Conservation (phyloP, 2,329 filamentous ascomycete genomes). For the Hymenotorrendiella dingleyae region DNA sequence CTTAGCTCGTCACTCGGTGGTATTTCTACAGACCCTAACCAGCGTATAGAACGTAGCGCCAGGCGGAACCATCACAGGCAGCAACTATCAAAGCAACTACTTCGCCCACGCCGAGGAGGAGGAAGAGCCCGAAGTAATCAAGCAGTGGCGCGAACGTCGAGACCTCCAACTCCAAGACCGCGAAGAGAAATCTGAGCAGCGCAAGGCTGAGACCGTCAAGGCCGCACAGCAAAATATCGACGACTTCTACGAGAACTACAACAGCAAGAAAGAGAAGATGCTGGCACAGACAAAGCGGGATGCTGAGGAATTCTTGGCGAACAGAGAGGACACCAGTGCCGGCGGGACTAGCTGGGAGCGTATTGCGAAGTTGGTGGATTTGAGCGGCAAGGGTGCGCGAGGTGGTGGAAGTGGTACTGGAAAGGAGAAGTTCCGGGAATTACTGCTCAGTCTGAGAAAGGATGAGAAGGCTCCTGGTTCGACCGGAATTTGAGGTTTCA, state of each 20-base stretch:
- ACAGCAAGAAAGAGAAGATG: conserved; percentile 93
- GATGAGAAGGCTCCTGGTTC: conserved; percentile 78
- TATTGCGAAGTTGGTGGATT: conserved; percentile 93
- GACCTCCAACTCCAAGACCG: conserved; percentile 78
- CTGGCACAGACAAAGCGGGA: conserved; percentile 84
- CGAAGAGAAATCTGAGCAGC: conserved; percentile 73
- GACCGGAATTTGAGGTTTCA: conserved; percentile 46
- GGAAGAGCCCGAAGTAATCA: conserved; percentile 82
- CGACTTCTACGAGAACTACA: conserved; percentile 99
- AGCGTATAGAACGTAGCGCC: conserved; percentile 63
- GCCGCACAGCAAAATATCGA: conserved; percentile 93
- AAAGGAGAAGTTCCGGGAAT: conserved; percentile 92
- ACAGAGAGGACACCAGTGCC: conserved; percentile 84
- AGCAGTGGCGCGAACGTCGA: conserved; percentile 86
- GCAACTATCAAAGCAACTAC: conserved; percentile 29
- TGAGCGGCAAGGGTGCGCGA: conserved; percentile 85
- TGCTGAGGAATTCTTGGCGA: conserved; percentile 85
- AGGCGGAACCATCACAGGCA: conserved; percentile 74
- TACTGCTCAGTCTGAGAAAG: conserved; percentile 82
- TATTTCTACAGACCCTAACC: too few relatives aligned
- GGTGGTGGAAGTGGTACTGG: conserved; percentile 85
- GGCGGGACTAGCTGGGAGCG: conserved; percentile 98
- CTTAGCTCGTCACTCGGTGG: background rate
- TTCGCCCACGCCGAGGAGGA: conserved; percentile 48
- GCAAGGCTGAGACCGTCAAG: conserved; percentile 79